A percentile compares a stretch with the other conserved stretches of the same genome.
These are phyloP conservation scores for Adansonia grandidieri DNA, from an alignment of 441 rosid species.

Conservation along the genomic window DNA sequence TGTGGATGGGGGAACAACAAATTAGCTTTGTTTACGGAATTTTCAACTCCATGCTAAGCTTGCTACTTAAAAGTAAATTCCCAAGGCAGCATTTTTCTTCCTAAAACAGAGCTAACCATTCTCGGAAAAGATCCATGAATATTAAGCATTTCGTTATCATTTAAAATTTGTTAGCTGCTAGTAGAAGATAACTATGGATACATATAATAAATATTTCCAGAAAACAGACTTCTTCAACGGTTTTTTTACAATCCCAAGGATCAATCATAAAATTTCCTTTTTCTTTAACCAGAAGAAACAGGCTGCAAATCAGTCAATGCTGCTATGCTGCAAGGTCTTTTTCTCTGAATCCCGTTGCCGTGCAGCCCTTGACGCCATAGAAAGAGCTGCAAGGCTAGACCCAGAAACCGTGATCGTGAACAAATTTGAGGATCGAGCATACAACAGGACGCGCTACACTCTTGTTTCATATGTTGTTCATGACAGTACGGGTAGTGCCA, in stretches of 20 bases:
- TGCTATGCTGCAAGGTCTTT: constrained; percentile 66
- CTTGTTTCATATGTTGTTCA: constrained; percentile 58
- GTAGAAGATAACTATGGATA: neutral
- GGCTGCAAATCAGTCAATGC: constrained; percentile 35
- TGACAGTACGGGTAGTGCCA: constrained; percentile 45
- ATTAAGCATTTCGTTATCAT: neutral
- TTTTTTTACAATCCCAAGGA: neutral
- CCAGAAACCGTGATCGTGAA: constrained; percentile 51
- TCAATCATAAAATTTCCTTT: neutral
- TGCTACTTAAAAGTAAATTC: neutral
- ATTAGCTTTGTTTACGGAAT: neutral
- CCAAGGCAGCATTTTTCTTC: neutral
- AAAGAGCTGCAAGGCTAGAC: constrained; percentile 46
- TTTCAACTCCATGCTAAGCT: neutral
- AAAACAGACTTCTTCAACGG: neutral
- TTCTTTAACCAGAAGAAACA: constrained; percentile 37
- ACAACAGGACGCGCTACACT: constrained; percentile 57
- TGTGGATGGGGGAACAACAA: no score
- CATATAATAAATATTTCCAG: neutral
- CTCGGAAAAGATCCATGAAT: neutral
- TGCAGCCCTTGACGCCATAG: constrained; percentile 49
- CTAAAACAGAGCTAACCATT: neutral
- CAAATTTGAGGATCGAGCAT: constrained; percentile 58
- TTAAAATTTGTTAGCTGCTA: neutral
- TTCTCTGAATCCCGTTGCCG: constrained; percentile 58